These are phyloP conservation scores for Fusarium sp. DNA, from an alignment of 2,329 filamentous ascomycete species.

Conservation along the genomic window DNA sequence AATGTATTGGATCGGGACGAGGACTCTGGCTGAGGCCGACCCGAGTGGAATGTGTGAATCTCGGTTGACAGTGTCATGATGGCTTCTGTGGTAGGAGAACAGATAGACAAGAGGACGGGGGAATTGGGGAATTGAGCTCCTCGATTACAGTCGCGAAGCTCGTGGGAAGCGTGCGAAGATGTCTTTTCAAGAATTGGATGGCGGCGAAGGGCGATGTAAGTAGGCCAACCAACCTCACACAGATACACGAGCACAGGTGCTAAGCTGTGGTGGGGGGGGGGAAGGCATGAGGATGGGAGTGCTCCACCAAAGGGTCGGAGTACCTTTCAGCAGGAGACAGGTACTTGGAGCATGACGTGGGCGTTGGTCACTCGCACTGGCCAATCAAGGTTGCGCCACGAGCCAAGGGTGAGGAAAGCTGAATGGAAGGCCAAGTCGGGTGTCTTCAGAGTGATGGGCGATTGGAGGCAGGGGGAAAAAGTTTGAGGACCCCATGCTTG, in stretches of 20 bases:
- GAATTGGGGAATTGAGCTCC: neutral
- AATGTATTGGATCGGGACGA: conserved; percentile 72
- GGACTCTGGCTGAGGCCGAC: conserved; percentile 70
- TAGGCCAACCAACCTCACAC: neutral
- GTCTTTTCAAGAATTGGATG: neutral
- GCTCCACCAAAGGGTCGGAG: conserved; percentile 15
- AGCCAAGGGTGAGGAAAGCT: neutral
- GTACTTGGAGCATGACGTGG: conserved; percentile 18
- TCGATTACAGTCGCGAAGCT: neutral
- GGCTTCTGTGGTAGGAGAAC: conserved; percentile 13
- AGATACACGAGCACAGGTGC: neutral
- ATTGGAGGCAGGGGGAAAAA: neutral
- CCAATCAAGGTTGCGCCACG: neutral
- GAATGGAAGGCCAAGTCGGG: neutral
- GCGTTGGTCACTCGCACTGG: conserved; percentile 14
- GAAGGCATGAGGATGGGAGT: neutral
- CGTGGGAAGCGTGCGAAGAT: neutral
- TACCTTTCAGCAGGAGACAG: conserved; percentile 28
- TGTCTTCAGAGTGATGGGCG: neutral
- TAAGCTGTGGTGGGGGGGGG: neutral
- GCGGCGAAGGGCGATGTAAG: neutral
- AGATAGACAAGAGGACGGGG: neutral
- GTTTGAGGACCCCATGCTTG: neutral
- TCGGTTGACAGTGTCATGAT: conserved; percentile 53
- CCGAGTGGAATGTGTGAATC: conserved; percentile 79